Evolutionary conservation across 371 early-diverging fungal species (phyloP).

Genomic region (Scutellospora calospora): DNA sequence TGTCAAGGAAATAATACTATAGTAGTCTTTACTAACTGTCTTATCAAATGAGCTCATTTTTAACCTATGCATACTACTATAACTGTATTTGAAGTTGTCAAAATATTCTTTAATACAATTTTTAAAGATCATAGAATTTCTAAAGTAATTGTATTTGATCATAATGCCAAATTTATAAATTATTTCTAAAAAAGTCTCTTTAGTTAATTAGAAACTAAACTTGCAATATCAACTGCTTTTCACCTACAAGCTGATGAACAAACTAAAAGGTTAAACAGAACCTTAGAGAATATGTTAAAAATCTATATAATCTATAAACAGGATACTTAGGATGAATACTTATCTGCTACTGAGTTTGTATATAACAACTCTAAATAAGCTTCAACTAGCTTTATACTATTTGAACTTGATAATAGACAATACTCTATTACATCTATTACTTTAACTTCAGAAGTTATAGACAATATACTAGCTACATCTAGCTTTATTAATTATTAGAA

Average conservation of each 20-base stretch:
- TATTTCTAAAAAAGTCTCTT: slow-evolving; percentile 20
- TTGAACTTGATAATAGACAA: slow-evolving; percentile 7
- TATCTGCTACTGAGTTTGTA: slow-evolving; percentile 43
- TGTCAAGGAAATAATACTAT: slow-evolving; percentile 49
- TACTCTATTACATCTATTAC: not conserved
- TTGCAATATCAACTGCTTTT: too few relatives aligned
- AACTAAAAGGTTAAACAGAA: slow-evolving; percentile 60
- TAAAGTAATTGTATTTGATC: slow-evolving; percentile 42
- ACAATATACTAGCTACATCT: not conserved
- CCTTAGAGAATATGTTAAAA: slow-evolving; percentile 61
- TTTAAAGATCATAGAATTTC: too few relatives aligned
- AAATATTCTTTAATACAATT: too few relatives aligned
- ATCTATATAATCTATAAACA: slow-evolving; percentile 54
- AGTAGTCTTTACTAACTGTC: slow-evolving; percentile 58
- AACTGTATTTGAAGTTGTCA: slow-evolving; percentile 40
- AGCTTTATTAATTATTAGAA: not conserved
- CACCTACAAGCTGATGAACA: too few relatives aligned
- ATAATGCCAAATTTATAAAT: slow-evolving; percentile 41
- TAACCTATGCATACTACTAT: slow-evolving; percentile 32
- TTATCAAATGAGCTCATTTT: slow-evolving; percentile 55
- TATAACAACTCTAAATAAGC: slow-evolving; percentile 55
- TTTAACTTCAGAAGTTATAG: not conserved
- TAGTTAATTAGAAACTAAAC: slow-evolving; percentile 53
- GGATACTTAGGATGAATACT: slow-evolving; percentile 46
- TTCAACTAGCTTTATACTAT: too few relatives aligned